These are phyloP conservation scores for Hypoxylon sp. DNA, from an alignment of 2,329 filamentous ascomycete species.

Conservation along the genomic window DNA sequence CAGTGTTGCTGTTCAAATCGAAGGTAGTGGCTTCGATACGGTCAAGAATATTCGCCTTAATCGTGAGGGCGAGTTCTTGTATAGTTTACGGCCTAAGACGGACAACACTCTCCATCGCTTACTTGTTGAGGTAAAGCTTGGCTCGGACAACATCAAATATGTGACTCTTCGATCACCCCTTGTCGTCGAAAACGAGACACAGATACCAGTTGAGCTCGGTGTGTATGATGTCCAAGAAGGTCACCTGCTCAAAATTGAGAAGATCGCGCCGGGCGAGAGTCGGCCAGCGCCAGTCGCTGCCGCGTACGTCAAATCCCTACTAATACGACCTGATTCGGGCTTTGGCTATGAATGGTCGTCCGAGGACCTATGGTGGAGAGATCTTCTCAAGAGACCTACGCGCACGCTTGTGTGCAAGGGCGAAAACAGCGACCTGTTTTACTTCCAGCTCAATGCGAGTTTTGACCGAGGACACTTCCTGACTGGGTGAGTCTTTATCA, in stretches of 20 bases:
- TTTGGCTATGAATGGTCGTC: constrained; percentile 97
- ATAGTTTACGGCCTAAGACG: constrained; percentile 88
- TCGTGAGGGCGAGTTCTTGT: constrained; percentile 93
- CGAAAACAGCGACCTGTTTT: constrained; percentile 90
- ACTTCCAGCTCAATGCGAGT: constrained; percentile 92
- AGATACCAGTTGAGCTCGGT: constrained; percentile 94
- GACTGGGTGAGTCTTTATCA: constrained; percentile 67
- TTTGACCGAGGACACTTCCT: constrained; percentile 88
- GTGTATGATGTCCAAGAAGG: constrained; percentile 90
- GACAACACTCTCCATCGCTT: constrained; percentile 89
- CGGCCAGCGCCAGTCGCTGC: constrained; percentile 93
- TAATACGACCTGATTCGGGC: constrained; percentile 92
- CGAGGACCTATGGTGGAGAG: constrained; percentile 92
- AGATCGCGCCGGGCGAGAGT: constrained; percentile 91
- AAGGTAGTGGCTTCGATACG: constrained; percentile 93
- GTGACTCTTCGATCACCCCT: constrained; percentile 95
- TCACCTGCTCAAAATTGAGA: constrained; percentile 95
- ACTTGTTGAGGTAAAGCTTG: constrained; percentile 90
- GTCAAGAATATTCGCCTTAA: constrained; percentile 90
- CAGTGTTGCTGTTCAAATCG: constrained; percentile 84
- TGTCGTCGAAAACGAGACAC: constrained; percentile 93
- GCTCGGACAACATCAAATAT: constrained; percentile 97
- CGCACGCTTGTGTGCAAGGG: constrained; percentile 90
- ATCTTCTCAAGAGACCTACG: constrained; percentile 85
- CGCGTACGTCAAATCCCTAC: constrained; percentile 86